Evolutionary conservation across 2,329 filamentous ascomycete genomes (phyloP), one percentile per base, ranked within the genome.

Genomic region (Exophiala spinifera): DNA sequence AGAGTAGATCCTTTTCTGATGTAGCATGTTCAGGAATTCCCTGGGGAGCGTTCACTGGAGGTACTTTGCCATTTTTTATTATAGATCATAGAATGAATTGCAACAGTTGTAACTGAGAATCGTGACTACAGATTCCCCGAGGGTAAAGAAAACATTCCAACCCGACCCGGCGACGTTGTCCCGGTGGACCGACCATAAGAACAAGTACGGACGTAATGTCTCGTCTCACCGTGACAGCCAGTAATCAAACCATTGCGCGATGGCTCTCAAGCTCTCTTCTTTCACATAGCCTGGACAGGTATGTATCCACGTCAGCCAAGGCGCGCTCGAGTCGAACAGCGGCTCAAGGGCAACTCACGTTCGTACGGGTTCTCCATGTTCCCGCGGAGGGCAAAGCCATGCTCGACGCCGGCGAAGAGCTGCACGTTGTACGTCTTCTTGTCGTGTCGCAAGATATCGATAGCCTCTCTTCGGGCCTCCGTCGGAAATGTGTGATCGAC

Each of bases 341-440:
- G 45, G 20, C 14, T 20, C 25, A 2, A 8, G 31, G 3, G 11
- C 10, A 25, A 49, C 57, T 8, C 52, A 55, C 57, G 46, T 43
- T 60, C 57, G 42, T 60, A 55, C 15, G 57, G 40, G 19, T 55
- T 57, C 19, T 60, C 55, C 51, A 60, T 15, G 28, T 60, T 60
- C 31, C 57, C 53, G 5, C 57, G 45, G n/a, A 60, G 42, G 17
- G 58, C 69, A 67, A 63, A 64, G 8, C 61, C 61, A 42, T 64
- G 61, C 44, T 58, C 60, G n/a, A 63, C 63, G 3, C 60, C 56
- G 6, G 63, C 61, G 37, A 64, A 64, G 1, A 64, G 14, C 49
- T 64, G 63, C 8, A 63, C 23, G 14, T 63, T 59, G 33, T 61
- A 63, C 2, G 46, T 47, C 37, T 63, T 63, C 28, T 56, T 53